Percentiles rank a stretch among this genome's conserved stretches.
phyloP scores from a whole-genome alignment of 331 rosid genomes.

The Acacia concinna region DNA sequence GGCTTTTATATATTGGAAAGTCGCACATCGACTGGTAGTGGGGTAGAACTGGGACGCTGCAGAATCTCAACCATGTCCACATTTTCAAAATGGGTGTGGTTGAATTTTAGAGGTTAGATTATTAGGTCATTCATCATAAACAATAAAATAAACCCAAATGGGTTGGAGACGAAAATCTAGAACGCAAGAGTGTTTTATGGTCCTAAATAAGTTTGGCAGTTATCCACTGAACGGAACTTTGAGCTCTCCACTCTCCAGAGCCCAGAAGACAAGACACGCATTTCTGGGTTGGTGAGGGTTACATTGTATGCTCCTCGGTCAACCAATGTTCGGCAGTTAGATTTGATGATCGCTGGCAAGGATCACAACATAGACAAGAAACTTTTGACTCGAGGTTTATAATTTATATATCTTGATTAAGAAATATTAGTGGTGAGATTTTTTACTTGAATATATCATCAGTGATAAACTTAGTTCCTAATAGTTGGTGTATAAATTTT shows the following conservation, averaged over 20 bases:
- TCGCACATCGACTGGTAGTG: neutral
- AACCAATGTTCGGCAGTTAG: neutral
- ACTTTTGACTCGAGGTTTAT: neutral
- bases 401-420: neutral
- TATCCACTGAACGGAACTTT: slow-evolving; percentile 3
- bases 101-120: neutral
- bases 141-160: neutral
- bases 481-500: neutral
- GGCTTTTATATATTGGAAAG: slow-evolving; percentile 17
- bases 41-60: neutral
- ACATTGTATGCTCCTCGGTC: neutral
- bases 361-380: no score
- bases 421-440: no score
- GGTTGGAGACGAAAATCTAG: neutral
- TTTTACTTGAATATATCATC: no score
- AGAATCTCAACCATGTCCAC: slow-evolving; percentile 20
- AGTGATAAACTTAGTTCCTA: neutral
- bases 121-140: slow-evolving; percentile 4
- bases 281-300: slow-evolving; percentile 1
- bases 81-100: neutral
- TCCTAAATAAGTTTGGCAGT: slow-evolving; percentile 26
- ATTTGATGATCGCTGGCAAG: neutral
- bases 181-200: neutral
- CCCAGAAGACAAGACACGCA: neutral
- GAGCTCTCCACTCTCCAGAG: neutral